These are phyloP conservation scores for Laburnicola sp. DNA, from an alignment of 2,329 filamentous ascomycete species.

Conservation along the genomic window DNA sequence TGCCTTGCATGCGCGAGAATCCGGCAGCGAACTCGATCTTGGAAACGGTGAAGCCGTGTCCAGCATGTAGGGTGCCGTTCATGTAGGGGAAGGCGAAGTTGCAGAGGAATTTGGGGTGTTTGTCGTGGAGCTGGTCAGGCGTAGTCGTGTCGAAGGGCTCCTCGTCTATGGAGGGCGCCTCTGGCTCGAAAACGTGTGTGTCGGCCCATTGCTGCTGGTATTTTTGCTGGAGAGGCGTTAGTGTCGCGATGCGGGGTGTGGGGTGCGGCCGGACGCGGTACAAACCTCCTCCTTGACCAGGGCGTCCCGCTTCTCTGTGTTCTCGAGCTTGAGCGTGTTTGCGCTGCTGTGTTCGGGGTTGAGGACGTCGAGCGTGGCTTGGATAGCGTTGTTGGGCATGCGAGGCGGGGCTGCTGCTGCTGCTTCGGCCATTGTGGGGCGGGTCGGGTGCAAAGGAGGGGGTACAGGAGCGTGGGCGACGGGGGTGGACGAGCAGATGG, in stretches of 20 bases:
- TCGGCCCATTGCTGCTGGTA: constrained; percentile 87
- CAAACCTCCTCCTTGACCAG: constrained; percentile 71
- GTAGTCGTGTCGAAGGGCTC: constrained; percentile 74
- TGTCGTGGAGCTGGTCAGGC: constrained; percentile 73
- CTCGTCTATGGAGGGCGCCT: constrained; percentile 80
- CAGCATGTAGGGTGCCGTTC: constrained; percentile 69
- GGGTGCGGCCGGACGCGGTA: too few relatives aligned
- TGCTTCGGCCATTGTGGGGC: constrained; percentile 37
- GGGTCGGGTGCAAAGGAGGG: constrained; percentile 2
- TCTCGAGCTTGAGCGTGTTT: constrained; percentile 68
- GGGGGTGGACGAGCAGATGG: background rate
- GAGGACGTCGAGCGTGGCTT: constrained; percentile 57
- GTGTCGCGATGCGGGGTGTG: too few relatives aligned
- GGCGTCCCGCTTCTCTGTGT: constrained; percentile 83
- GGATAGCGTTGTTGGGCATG: constrained; percentile 49
- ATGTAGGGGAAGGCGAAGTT: constrained; percentile 66
- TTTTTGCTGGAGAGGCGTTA: constrained; percentile 59
- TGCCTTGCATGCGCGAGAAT: constrained; percentile 87
- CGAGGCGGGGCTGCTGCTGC: constrained; percentile 33
- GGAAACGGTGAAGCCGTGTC: constrained; percentile 86
- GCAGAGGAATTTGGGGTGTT: constrained; percentile 89
- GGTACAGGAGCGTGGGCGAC: constrained; percentile 3
- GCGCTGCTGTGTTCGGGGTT: constrained; percentile 59
- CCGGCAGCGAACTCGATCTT: constrained; percentile 93
- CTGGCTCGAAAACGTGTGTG: constrained; percentile 75